These are phyloP conservation scores for Ceratocystis smalleyi DNA, from an alignment of 2,329 filamentous ascomycete genomes.

Conservation along the genomic window DNA sequence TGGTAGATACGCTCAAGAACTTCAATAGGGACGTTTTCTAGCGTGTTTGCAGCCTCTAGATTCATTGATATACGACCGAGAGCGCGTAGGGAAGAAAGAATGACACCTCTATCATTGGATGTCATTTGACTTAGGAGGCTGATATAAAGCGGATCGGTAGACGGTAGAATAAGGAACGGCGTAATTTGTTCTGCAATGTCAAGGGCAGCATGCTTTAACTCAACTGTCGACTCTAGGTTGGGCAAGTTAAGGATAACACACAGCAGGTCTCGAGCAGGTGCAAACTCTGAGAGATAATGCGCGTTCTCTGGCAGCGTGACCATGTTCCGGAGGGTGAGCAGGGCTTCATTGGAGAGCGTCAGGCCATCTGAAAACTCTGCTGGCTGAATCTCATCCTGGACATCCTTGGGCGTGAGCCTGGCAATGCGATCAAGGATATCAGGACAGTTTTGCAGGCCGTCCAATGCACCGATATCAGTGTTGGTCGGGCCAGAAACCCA, in stretches of 20 bases:
- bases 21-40: slow-evolving; percentile 51
- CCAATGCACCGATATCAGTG: slow-evolving; percentile 33
- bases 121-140: slow-evolving; percentile 50
- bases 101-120: slow-evolving; percentile 63
- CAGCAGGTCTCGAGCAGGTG: slow-evolving; percentile 63
- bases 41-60: slow-evolving; percentile 59
- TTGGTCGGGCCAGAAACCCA: slow-evolving; percentile 40
- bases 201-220: slow-evolving; percentile 78
- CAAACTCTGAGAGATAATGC: slow-evolving; percentile 58
- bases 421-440: slow-evolving; percentile 51
- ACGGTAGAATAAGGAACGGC: slow-evolving; percentile 57
- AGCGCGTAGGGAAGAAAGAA: slow-evolving; percentile 65
- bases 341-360: slow-evolving; percentile 68
- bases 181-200: slow-evolving; percentile 87
- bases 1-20: slow-evolving; percentile 53
- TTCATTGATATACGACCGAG: slow-evolving; percentile 82
- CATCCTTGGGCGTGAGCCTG: slow-evolving; percentile 41
- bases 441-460: slow-evolving; percentile 35
- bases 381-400: slow-evolving; percentile 56
- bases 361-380: slow-evolving; percentile 55
- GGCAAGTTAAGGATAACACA: slow-evolving; percentile 71
- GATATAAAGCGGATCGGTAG: slow-evolving; percentile 63
- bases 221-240: slow-evolving; percentile 52
- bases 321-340: slow-evolving; percentile 86
- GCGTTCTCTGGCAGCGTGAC: slow-evolving; percentile 86